These are phyloP conservation scores for Ogataea methylovora DNA, from an alignment of 805 yeast genomes.

Conservation along the genomic window DNA sequence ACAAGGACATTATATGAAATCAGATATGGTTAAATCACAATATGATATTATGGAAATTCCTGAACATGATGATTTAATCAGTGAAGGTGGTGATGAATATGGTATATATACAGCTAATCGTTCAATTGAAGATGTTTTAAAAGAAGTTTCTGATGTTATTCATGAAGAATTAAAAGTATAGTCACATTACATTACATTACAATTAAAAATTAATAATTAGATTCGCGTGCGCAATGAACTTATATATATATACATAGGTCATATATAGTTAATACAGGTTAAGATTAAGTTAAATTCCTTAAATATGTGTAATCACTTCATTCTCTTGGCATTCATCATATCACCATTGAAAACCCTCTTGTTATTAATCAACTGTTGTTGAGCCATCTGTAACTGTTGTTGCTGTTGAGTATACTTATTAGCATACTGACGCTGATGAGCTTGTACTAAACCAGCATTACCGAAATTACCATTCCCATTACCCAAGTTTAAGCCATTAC, in stretches of 20 bases:
- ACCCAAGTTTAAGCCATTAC: slow-evolving; percentile 7
- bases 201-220: no score
- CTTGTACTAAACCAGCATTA: not conserved
- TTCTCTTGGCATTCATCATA: no score
- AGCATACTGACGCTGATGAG: not conserved
- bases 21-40: slow-evolving; percentile 76
- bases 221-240: no score
- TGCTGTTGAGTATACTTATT: slow-evolving; percentile 1
- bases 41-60: slow-evolving; percentile 66
- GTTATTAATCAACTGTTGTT: no score
- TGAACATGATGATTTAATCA: slow-evolving; percentile 19
- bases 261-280: no score
- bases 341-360: no score
- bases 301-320: no score
- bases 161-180: slow-evolving; percentile 6
- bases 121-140: slow-evolving; percentile 4
- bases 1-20: slow-evolving; percentile 79
- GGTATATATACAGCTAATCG: slow-evolving; percentile 6
- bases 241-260: no score
- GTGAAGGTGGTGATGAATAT: slow-evolving; percentile 7
- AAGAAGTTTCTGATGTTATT: slow-evolving; percentile 14
- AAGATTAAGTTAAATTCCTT: no score
- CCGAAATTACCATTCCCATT: slow-evolving; percentile 2
- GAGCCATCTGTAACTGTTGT: not conserved
- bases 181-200: no score